These are phyloP conservation scores for Ophiosphaerella herpotricha DNA, from an alignment of 2,329 filamentous ascomycete genomes.

Conservation along the genomic window DNA sequence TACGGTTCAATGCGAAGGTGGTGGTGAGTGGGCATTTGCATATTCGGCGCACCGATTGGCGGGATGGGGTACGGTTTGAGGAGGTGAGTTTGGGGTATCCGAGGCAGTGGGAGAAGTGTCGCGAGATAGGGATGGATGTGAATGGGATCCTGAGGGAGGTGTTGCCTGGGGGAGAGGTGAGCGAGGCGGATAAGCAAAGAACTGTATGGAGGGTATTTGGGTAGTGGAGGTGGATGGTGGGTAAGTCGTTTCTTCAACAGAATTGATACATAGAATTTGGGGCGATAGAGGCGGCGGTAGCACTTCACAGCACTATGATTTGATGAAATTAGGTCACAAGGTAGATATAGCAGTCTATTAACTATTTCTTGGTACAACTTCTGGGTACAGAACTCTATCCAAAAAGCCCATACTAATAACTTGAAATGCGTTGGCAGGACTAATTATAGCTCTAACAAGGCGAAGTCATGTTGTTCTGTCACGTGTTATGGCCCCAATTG, in stretches of 20 bases:
- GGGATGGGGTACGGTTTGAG: conserved; percentile 53
- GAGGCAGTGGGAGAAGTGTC: conserved; percentile 52
- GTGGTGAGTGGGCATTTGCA: conserved; percentile 55
- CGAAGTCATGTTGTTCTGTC: too few species aligned
- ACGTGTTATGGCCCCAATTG: too few species aligned
- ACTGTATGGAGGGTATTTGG: conserved; percentile 39
- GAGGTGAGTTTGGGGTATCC: conserved; percentile 55
- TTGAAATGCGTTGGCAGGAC: too few species aligned
- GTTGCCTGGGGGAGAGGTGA: conserved; percentile 47
- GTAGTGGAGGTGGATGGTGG: conserved; percentile 9
- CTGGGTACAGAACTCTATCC: too few species aligned
- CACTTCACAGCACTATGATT: too few species aligned
- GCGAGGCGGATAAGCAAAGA: conserved; percentile 21
- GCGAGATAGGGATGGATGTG: conserved; percentile 49
- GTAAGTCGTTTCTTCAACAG: neutral
- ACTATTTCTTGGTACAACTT: too few species aligned
- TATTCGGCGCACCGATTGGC: conserved; percentile 53
- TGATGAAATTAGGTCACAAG: too few species aligned
- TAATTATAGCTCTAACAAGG: too few species aligned
- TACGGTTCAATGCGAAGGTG: conserved; percentile 52
- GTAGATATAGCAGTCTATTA: too few species aligned
- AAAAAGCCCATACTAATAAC: too few species aligned
- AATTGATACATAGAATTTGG: neutral
- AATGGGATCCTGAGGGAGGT: conserved; percentile 54
- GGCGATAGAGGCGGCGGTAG: too few species aligned